phyloP scores from a whole-genome alignment of 164 flowering plant species.

The Chimonanthus praecox region DNA sequence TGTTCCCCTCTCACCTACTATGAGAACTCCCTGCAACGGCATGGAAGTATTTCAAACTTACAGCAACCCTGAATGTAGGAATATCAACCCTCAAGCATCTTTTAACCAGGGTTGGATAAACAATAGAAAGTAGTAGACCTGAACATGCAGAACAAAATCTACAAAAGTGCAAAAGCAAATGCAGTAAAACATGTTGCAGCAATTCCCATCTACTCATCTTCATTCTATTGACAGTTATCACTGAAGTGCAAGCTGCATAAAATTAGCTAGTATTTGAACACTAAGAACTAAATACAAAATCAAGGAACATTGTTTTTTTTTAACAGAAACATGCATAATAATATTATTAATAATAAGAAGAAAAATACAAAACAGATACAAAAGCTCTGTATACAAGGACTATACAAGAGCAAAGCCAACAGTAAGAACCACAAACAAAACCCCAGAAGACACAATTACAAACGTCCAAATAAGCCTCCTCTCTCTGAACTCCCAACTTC shows the following conservation, averaged over 20 bases:
- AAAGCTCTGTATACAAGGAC: too few relatives aligned
- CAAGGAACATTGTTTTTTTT: background rate
- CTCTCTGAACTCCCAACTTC: too few relatives aligned
- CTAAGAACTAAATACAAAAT: background rate
- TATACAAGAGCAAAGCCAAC: too few relatives aligned
- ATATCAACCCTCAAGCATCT: background rate
- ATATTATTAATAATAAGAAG: too few relatives aligned
- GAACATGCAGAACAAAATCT: background rate
- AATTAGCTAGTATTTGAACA: background rate
- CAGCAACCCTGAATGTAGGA: background rate
- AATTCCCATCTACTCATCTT: background rate
- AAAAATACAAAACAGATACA: too few relatives aligned
- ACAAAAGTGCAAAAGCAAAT: background rate
- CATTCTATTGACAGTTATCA: background rate
- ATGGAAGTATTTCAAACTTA: background rate
- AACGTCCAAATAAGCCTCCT: too few relatives aligned
- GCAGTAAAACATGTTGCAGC: background rate
- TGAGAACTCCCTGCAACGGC: constrained; percentile 83
- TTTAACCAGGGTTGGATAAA: background rate
- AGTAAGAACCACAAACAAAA: too few relatives aligned
- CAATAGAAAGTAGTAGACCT: background rate
- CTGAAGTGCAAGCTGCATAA: background rate
- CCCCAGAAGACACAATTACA: too few relatives aligned
- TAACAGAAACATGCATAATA: too few relatives aligned
- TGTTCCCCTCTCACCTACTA: constrained; percentile 97